Evolutionary conservation across 2,329 filamentous ascomycete species (phyloP).

Genomic region (Ascochyta clinopodiicola): DNA sequence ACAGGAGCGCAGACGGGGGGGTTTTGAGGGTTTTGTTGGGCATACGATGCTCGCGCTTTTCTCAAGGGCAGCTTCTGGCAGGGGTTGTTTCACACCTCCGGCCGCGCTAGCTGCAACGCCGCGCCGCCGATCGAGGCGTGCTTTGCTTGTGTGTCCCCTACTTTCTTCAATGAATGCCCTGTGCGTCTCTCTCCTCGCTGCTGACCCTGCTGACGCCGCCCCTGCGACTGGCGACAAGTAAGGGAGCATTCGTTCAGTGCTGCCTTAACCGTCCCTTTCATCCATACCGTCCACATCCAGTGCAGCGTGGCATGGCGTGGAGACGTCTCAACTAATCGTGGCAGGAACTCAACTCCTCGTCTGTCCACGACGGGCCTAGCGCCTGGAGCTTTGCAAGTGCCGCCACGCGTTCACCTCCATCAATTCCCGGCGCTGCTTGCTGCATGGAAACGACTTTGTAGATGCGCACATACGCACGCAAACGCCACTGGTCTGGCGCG

Average conservation of each 20-base stretch:
- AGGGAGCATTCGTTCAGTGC: background rate
- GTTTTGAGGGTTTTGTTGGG: slow-evolving; percentile 17
- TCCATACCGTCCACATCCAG: background rate
- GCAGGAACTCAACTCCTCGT: background rate
- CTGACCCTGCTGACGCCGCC: too few relatives aligned
- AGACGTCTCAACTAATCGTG: slow-evolving; percentile 1
- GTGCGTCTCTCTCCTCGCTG: too few relatives aligned
- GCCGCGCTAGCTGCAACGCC: slow-evolving; percentile 9
- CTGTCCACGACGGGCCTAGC: slow-evolving; percentile 5
- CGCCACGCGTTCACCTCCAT: slow-evolving; percentile 16
- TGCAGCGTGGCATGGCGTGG: background rate
- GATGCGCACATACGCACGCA: background rate
- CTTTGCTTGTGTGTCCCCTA: background rate
- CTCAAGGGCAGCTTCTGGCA: slow-evolving; percentile 16
- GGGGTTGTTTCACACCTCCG: slow-evolving; percentile 15
- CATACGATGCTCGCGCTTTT: slow-evolving; percentile 5
- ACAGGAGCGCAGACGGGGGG: slow-evolving; percentile 5
- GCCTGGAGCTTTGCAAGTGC: background rate
- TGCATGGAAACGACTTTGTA: too few relatives aligned
- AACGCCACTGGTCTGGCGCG: slow-evolving; percentile 6
- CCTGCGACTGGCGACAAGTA: background rate
- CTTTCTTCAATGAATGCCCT: too few relatives aligned
- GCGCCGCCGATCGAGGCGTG: background rate
- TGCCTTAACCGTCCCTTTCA: background rate
- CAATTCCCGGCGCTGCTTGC: background rate